Percentiles rank a stretch among this genome's conserved stretches.
phyloP scores from a whole-genome alignment of 176 grass and related monocot species.

The Ensete ventricosum region DNA sequence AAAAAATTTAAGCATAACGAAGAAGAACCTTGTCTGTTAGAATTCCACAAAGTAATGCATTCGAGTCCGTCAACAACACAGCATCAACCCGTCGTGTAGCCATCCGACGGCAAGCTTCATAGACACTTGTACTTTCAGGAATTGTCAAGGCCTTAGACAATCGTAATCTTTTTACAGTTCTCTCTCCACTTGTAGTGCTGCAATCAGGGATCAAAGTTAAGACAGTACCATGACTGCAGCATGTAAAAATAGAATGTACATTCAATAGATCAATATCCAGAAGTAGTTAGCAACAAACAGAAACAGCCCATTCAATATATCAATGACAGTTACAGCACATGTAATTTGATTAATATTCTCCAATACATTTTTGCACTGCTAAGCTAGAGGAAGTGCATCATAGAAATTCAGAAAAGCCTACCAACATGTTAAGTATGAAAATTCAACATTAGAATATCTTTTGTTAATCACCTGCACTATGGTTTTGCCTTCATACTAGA shows the following conservation, averaged over 20 bases:
- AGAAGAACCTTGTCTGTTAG: slow-evolving; percentile 81
- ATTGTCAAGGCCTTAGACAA: slow-evolving; percentile 93
- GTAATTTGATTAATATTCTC: too few species aligned
- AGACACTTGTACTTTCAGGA: slow-evolving; percentile 64
- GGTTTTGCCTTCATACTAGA: neutral
- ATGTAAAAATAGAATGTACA: neutral
- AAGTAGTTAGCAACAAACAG: too few species aligned
- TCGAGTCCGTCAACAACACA: slow-evolving; percentile 85
- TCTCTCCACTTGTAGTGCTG: slow-evolving; percentile 38
- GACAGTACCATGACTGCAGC: neutral
- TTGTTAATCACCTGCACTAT: neutral
- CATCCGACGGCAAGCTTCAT: slow-evolving; percentile 86
- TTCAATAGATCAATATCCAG: too few species aligned
- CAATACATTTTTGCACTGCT: neutral
- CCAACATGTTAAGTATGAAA: too few species aligned
- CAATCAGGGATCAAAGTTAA: neutral
- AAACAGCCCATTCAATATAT: too few species aligned
- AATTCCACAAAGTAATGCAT: slow-evolving; percentile 84
- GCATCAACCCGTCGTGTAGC: slow-evolving; percentile 65
- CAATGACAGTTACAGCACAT: too few species aligned
- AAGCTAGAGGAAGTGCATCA: neutral
- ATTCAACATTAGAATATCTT: neutral
- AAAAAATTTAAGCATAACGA: neutral
- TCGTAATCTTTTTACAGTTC: slow-evolving; percentile 86
- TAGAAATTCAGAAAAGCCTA: too few species aligned